Evolutionary conservation across 2,329 filamentous ascomycete genomes (phyloP), one percentile per base, ranked within the genome.

Genomic region (Paecilomyces sp.): DNA sequence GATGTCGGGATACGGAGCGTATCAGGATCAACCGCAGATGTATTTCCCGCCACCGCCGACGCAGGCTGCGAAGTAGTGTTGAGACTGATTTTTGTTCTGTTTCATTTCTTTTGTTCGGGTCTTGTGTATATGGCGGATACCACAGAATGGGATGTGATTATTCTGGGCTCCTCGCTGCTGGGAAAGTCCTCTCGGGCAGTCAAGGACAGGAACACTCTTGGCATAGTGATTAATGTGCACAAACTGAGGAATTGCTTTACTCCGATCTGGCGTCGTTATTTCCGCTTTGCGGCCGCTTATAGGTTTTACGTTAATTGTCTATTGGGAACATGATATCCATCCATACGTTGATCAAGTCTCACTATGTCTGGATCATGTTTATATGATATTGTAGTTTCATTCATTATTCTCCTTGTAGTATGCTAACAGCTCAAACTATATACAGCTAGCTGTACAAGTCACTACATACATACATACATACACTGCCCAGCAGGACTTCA

Each of bases 41-140:
- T 78, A 78, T 61, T 79, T 79, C 66, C 76, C 76, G 8, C 76
- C 76, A 22, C 76, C 76, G 9, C 76, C 76, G 11, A 77, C 75
- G 62, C 76, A 76, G 64, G 70, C 72, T 13, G 54, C 58, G 6
- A 74, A 68, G 15, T 55, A 33, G 50, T 28, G 5, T 53, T 15
- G 18, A 61, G 12, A 24, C n/a, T 18, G n/a, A 22, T 30, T 25
- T 60, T 47, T 18, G 6, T 8, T 22, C 18, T 33, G 30, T 31
- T 31, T 31, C 9, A 7, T 33, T 33, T 33, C 11, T 33, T 33
- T 33, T 33, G 31, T 33, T 33, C 31, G 1, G 31, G 31, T 33
- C 7, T 33, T 33, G 31, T 33, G 25, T 28, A 28, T 28, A 33
- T 33, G 11, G 31, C 9, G 31, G 11, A 11, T 33, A 33, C 31